Evolutionary conservation across 2,329 filamentous ascomycete species (phyloP).

Genomic region (Leptographium galeiforme): DNA sequence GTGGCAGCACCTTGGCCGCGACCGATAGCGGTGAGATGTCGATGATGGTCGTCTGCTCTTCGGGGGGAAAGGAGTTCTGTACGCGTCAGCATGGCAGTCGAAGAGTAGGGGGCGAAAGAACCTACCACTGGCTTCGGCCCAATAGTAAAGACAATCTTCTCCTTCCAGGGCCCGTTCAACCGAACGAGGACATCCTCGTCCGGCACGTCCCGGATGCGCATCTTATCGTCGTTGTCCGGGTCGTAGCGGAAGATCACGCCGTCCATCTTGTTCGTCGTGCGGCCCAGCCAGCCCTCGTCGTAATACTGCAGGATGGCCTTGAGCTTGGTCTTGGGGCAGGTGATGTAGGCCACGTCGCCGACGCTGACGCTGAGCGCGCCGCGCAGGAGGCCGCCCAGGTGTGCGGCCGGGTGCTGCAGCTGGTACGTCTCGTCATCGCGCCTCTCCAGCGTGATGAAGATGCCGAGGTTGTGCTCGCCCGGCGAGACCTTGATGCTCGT

Average conservation of each 20-base stretch:
- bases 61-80: constrained; percentile 32
- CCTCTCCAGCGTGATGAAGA: constrained; percentile 77
- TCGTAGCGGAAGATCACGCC: constrained; percentile 87
- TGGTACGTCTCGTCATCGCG: constrained; percentile 84
- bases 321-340: constrained; percentile 76
- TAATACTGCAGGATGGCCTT: constrained; percentile 89
- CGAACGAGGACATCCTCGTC: constrained; percentile 72
- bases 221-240: constrained; percentile 69
- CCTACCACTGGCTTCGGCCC: constrained; percentile 49
- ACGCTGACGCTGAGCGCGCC: constrained; percentile 85
- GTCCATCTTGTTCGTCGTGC: constrained; percentile 80
- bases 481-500: constrained; percentile 85
- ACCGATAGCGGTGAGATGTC: constrained; percentile 77
- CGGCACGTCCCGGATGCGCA: constrained; percentile 70
- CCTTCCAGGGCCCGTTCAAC: constrained; percentile 78
- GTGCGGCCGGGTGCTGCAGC: constrained; percentile 85
- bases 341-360: constrained; percentile 77
- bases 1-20: constrained; percentile 65
- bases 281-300: constrained; percentile 89
- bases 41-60: constrained; percentile 63
- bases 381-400: constrained; percentile 74
- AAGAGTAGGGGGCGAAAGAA: constrained; percentile 9
- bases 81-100: not conserved
- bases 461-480: constrained; percentile 87
- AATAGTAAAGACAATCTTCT: constrained; percentile 48